Evolutionary conservation across 129 eudicot species (phyloP), one percentile per base, ranked within the genome.

Genomic region (Centaurea solstitialis): DNA sequence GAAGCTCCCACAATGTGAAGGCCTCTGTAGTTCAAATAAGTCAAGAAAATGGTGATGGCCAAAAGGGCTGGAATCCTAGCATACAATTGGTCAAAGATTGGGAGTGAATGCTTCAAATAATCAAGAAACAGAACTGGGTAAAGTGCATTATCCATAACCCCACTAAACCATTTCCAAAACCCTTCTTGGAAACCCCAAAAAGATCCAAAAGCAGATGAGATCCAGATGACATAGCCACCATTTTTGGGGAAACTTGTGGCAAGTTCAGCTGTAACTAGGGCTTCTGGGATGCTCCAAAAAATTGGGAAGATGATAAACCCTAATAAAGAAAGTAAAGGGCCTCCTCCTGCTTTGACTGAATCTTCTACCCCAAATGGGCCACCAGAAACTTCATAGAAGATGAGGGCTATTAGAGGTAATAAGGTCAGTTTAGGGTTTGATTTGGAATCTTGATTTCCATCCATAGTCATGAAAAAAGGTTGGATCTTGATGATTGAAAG

Each of bases 121-220:
- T 94, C 98, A 40, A 94, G 90, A 81, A 94, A 94, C 35, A 94
- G 15, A 2, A 94, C 97, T 9, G 98, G 98, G 79, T 94, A 94
- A 68, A 94, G 98, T 66, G 98, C 97, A 78, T 94, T 94, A 70
- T 94, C 98, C 88, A 94, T 90, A 37, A 91, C 98, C 73, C 98
- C 98, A 81, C 98, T 94, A 66, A 92, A 85, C 98, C 98, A 94
- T 86, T 94, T 94, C 98, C 97, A 92, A 73, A 90, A 87, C 47
- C 98, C 98, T 86, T 92, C 92, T 81, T 94, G 98, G 37, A 94
- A 94, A 5, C 97, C 98, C 98, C 98, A 94, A 73, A 92, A 94
- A 5, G 91, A 86, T 76, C 98, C 98, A 82, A 92, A 94, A 78
- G 98, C 96, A 20, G 98, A 82, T 66, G 98, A 92, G 11, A 94